phyloP scores from a whole-genome alignment of 2,329 filamentous ascomycete genomes.

The Cryphonectria japonica region DNA sequence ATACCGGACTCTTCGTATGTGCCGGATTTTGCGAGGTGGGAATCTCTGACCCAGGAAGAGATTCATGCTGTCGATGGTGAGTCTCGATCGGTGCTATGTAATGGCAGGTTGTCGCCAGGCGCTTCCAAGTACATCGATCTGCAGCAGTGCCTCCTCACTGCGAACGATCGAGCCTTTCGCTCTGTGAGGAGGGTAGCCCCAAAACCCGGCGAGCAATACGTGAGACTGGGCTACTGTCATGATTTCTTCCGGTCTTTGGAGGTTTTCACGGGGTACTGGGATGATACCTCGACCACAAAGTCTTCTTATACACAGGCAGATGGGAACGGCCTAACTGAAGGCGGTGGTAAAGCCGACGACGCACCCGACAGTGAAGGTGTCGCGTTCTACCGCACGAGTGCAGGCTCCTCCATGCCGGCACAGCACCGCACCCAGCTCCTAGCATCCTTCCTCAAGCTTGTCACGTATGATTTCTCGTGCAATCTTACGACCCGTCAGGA shows the following conservation, averaged over 20 bases:
- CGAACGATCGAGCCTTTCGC: conserved; percentile 63
- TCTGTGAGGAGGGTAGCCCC: conserved; percentile 62
- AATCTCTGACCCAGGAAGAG: conserved; percentile 52
- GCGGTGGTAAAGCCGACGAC: conserved; percentile 27
- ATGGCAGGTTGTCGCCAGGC: conserved; percentile 59
- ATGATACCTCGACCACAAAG: conserved; percentile 55
- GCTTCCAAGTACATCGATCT: conserved; percentile 63
- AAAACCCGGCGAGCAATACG: conserved; percentile 55
- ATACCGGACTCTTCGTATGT: conserved; percentile 58
- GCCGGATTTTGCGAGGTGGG: conserved; percentile 59
- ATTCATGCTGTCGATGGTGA: conserved; percentile 52
- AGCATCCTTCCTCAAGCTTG: conserved; percentile 64
- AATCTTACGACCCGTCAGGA: conserved; percentile 62
- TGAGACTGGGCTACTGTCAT: conserved; percentile 65
- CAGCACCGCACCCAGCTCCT: conserved; percentile 62
- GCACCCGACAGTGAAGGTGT: conserved; percentile 20
- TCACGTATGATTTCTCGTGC: conserved; percentile 69
- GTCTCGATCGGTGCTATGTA: conserved; percentile 54
- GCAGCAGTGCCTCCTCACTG: conserved; percentile 57
- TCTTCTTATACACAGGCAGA: conserved; percentile 25
- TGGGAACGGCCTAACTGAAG: conserved; percentile 30
- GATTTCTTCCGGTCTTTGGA: conserved; percentile 69
- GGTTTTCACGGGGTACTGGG: conserved; percentile 62
- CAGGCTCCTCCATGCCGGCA: conserved; percentile 60
- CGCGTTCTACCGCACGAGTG: conserved; percentile 49